These are phyloP conservation scores for Polyplosphaeria fusca DNA, from an alignment of 495 filamentous ascomycete species.

Conservation along the genomic window DNA sequence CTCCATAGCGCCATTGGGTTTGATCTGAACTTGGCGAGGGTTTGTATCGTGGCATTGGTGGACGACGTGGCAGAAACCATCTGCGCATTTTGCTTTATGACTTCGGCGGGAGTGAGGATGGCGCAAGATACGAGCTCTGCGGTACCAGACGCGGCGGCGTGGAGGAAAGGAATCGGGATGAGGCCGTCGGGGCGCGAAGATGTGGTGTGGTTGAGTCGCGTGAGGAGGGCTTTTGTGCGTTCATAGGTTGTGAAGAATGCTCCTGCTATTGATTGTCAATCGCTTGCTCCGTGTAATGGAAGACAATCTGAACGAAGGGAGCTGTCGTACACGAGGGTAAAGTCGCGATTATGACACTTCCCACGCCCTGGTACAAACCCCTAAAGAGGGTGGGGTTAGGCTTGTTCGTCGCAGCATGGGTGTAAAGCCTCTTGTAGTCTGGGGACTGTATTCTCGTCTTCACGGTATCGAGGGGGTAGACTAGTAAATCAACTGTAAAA, in stretches of 20 bases:
- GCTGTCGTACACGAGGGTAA: constrained; percentile 67
- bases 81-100: constrained; percentile 92
- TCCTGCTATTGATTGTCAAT: constrained; percentile 54
- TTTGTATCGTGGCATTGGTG: constrained; percentile 52
- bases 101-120: constrained; percentile 84
- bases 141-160: constrained; percentile 66
- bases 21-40: constrained; percentile 53
- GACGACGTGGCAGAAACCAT: constrained; percentile 49
- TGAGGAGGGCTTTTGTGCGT: constrained; percentile 59
- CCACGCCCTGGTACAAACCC: constrained; percentile 84
- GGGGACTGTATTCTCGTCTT: constrained; percentile 69
- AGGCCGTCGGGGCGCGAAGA: constrained; percentile 29
- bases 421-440: constrained; percentile 63
- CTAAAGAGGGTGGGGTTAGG: constrained; percentile 59
- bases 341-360: constrained; percentile 82
- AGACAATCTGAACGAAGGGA: too few species aligned
- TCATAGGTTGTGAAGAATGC: constrained; percentile 92
- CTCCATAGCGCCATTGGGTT: constrained; percentile 64
- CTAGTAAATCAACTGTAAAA: constrained; percentile 44
- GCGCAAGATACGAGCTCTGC: constrained; percentile 80
- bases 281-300: too few species aligned
- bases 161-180: constrained; percentile 62
- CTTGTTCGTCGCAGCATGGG: constrained; percentile 50
- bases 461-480: constrained; percentile 46
- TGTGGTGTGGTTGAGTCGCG: constrained; percentile 44